Evolutionary conservation across 2,329 filamentous ascomycete species (phyloP).

Genomic region (Gaeumannomyces tritici): DNA sequence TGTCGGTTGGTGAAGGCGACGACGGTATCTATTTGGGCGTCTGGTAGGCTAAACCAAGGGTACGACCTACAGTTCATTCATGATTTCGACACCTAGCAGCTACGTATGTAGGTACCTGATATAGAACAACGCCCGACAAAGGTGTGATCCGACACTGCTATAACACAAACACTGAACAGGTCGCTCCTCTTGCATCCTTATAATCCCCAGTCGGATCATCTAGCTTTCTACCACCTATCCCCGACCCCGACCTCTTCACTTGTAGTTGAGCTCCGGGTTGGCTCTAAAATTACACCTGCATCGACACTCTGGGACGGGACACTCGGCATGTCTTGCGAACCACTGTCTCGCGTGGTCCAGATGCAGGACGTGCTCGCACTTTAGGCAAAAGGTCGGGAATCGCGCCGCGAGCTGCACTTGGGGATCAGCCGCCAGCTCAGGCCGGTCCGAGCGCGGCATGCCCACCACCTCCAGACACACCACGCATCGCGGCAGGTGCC

Average conservation of each 20-base stretch:
- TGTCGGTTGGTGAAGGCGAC: background rate
- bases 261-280: conserved; percentile 49
- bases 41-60: too few species aligned
- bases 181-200: too few species aligned
- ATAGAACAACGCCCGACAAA: background rate
- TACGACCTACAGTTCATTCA: too few species aligned
- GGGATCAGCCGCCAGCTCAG: conserved; percentile 39
- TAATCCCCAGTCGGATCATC: background rate
- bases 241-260: conserved; percentile 16
- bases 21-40: background rate
- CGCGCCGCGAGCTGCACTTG: conserved; percentile 38
- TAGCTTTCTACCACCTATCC: too few species aligned
- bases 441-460: conserved; percentile 49
- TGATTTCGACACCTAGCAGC: too few species aligned
- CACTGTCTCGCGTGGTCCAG: conserved; percentile 58
- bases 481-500: conserved; percentile 57
- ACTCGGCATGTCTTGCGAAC: conserved; percentile 56
- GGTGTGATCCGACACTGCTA: background rate
- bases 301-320: conserved; percentile 58
- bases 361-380: conserved; percentile 59
- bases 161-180: background rate
- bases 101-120: background rate
- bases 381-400: conserved; percentile 61
- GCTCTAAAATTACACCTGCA: conserved; percentile 54
- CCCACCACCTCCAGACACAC: conserved; percentile 60